phyloP scores from a whole-genome alignment of 1,284 basidiomycete genomes.

The Thecaphora thlaspeos region DNA sequence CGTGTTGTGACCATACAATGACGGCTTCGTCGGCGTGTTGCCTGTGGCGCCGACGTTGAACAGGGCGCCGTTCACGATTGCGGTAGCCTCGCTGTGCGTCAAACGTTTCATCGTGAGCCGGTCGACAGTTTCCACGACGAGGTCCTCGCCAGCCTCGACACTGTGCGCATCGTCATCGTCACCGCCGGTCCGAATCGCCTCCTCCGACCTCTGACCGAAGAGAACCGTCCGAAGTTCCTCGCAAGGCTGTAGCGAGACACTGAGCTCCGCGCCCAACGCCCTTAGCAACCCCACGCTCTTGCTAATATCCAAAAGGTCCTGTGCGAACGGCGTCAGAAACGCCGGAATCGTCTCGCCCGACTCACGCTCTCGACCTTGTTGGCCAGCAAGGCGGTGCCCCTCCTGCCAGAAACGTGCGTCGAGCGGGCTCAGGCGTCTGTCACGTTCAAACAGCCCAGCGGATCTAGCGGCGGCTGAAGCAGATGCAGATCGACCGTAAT shows the following conservation, averaged over 20 bases:
- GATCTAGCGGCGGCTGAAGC: no score
- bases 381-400: neutral
- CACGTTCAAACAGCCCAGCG: neutral
- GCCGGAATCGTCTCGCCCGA: constrained; percentile 6
- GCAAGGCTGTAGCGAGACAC: neutral
- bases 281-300: constrained; percentile 34
- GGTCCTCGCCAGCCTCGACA: no score
- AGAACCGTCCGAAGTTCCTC: neutral
- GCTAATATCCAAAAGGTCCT: constrained; percentile 20
- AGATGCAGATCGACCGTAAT: no score
- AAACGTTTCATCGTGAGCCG: no score
- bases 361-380: neutral
- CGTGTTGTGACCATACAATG: no score
- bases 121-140: no score
- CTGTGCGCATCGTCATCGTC: neutral
- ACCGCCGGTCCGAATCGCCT: no score
- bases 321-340: constrained; percentile 20
- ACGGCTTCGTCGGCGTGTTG: no score
- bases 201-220: no score
- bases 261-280: constrained; percentile 26
- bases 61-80: no score
- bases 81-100: no score
- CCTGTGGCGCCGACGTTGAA: no score
- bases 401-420: neutral
- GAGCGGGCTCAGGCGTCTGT: neutral